Evolutionary conservation across 73 alveolate species (phyloP).

Genomic region (Blepharisma japonicum): DNA sequence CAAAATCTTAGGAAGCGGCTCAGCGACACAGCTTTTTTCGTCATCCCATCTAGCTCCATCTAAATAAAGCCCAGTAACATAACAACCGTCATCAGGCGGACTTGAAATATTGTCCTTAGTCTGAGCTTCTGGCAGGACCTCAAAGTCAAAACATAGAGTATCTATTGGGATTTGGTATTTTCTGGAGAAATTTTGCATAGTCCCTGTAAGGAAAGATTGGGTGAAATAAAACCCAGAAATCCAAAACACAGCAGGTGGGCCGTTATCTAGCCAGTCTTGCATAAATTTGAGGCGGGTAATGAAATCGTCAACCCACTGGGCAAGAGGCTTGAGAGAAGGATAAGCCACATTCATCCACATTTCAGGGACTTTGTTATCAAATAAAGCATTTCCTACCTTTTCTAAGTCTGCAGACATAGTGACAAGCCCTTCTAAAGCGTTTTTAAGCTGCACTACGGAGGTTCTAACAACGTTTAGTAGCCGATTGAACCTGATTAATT

Average conservation of each 20-base stretch:
- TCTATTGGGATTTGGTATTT: constrained; percentile 90
- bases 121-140: constrained; percentile 80
- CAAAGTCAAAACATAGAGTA: constrained; percentile 85
- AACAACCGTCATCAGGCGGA: constrained; percentile 97
- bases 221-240: constrained; percentile 99
- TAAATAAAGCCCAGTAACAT: constrained; percentile 96
- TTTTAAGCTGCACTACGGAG: constrained; percentile 77
- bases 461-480: constrained; percentile 78
- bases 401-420: constrained; percentile 96
- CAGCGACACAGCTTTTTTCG: constrained; percentile 73
- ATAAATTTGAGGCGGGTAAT: constrained; percentile 94
- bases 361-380: constrained; percentile 96
- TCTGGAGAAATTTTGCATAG: constrained; percentile 87
- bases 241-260: constrained; percentile 99
- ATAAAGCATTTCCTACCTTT: constrained; percentile 87
- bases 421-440: constrained; percentile 97
- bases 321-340: constrained; percentile 99
- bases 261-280: constrained; percentile 98
- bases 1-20: constrained; percentile 90
- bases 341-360: constrained; percentile 96
- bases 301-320: constrained; percentile 98
- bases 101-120: constrained; percentile 73
- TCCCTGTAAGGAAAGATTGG: constrained; percentile 98
- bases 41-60: constrained; percentile 99
- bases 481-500: constrained; percentile 93